phyloP scores from a whole-genome alignment of 331 rosid species.

The Quercus phellos region DNA sequence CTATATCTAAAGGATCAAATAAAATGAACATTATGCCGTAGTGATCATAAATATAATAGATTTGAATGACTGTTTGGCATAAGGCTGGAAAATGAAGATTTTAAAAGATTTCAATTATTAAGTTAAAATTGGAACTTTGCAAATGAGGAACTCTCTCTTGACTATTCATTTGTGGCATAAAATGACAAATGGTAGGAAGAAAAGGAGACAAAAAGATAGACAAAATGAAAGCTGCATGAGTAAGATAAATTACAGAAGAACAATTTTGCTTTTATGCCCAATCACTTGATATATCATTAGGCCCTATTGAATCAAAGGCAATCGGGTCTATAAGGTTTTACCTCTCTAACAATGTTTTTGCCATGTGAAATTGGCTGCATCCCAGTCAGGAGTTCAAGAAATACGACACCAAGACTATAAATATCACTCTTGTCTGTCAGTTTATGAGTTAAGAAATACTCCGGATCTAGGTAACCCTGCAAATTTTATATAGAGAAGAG shows the following conservation, averaged over 20 bases:
- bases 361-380: slow-evolving; percentile 89
- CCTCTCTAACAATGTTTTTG: slow-evolving; percentile 92
- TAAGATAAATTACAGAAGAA: background rate
- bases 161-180: no score
- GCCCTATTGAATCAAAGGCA: background rate
- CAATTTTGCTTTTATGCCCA: background rate
- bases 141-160: no score
- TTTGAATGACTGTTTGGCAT: no score
- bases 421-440: slow-evolving; percentile 90
- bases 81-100: no score
- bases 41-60: no score
- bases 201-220: no score
- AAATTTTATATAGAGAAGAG: slow-evolving; percentile 18
- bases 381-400: slow-evolving; percentile 74
- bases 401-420: slow-evolving; percentile 86
- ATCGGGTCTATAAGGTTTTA: slow-evolving; percentile 14
- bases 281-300: background rate
- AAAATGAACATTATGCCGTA: no score
- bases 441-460: slow-evolving; percentile 82
- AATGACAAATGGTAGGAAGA: no score
- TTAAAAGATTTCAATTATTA: no score
- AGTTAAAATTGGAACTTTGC: no score
- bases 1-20: background rate
- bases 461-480: slow-evolving; percentile 97
- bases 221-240: no score